A percentile compares a stretch with the other conserved stretches of the same genome.
Evolutionary conservation across 768 basidiomycete genomes (phyloP).

Genomic region (Fistulinella prunicolor): DNA sequence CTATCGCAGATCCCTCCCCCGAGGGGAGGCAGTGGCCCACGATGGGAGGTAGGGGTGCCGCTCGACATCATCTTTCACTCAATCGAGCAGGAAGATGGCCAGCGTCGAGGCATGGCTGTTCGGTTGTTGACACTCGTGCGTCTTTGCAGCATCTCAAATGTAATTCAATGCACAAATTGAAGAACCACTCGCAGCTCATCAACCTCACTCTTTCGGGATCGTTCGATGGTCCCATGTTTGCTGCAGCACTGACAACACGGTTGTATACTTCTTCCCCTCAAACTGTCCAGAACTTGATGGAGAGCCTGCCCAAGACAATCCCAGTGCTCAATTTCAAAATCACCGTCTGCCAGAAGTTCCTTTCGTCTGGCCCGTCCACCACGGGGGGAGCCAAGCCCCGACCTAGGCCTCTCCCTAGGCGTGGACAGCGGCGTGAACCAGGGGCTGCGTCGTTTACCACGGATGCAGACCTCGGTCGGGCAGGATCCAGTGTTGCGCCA

Average conservation of each 20-base stretch:
- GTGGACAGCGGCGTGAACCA: conserved; percentile 14
- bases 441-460: background rate
- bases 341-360: conserved; percentile 40
- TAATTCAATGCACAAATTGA: background rate
- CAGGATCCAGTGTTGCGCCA: conserved; percentile 22
- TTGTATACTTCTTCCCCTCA: conserved; percentile 31
- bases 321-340: conserved; percentile 42
- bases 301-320: conserved; percentile 34
- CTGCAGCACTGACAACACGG: conserved; percentile 35
- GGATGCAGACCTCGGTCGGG: conserved; percentile 12
- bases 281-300: conserved; percentile 35
- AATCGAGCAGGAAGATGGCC: conserved; percentile 30
- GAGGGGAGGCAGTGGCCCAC: conserved; percentile 41
- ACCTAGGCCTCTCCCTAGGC: conserved; percentile 34
- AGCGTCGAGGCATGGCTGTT: conserved; percentile 33
- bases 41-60: conserved; percentile 55
- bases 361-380: conserved; percentile 25
- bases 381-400: conserved; percentile 21
- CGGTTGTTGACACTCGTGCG: conserved; percentile 35
- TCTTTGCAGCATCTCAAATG: background rate
- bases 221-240: conserved; percentile 38
- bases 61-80: conserved; percentile 46
- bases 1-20: conserved; percentile 58
- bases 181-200: conserved; percentile 33
- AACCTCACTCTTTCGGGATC: conserved; percentile 38